Conservation (phyloP, 768 basidiomycete species). For the Pholiota conissans region DNA sequence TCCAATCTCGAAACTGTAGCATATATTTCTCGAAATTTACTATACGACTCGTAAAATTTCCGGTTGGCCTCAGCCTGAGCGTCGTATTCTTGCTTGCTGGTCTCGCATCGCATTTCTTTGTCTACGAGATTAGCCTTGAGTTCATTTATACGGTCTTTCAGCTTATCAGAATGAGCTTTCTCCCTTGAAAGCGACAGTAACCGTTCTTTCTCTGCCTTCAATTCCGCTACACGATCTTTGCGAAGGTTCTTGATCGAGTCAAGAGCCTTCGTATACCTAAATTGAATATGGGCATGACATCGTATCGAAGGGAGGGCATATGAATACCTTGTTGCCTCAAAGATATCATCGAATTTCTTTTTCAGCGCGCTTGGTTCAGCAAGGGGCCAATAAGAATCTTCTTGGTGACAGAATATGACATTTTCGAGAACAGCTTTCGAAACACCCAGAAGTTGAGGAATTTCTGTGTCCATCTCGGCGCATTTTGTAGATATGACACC, state of each 20-base stretch:
- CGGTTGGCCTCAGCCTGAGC: constrained; percentile 65
- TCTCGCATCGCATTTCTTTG: constrained; percentile 76
- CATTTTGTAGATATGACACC: constrained; percentile 95
- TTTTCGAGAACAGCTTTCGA: constrained; percentile 98
- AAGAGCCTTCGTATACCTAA: constrained; percentile 95
- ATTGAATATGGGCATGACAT: neutral
- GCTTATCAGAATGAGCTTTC: constrained; percentile 85
- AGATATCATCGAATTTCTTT: constrained; percentile 99
- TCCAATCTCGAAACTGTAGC: constrained; percentile 64
- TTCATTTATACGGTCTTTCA: constrained; percentile 64
- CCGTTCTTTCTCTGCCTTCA: constrained; percentile 91
- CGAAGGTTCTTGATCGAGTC: constrained; percentile 88
- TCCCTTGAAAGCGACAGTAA: constrained; percentile 76
- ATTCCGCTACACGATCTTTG: constrained; percentile 87
- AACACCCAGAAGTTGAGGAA: constrained; percentile 90
- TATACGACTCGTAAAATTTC: constrained; percentile 80
- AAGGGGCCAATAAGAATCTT: constrained; percentile 98
- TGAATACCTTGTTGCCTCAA: constrained; percentile 89
- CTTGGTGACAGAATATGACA: constrained; percentile 99
- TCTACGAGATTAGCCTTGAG: constrained; percentile 59
- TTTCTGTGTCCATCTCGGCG: constrained; percentile 93
- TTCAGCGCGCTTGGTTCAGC: constrained; percentile 88
- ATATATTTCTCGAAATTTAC: constrained; percentile 85
- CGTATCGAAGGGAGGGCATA: neutral
- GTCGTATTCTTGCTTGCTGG: constrained; percentile 66